A percentile compares a stretch with the other conserved stretches of the same genome.
Conservation (phyloP, 2,329 filamentous ascomycete genomes). For the Colletotrichum sp. region DNA sequence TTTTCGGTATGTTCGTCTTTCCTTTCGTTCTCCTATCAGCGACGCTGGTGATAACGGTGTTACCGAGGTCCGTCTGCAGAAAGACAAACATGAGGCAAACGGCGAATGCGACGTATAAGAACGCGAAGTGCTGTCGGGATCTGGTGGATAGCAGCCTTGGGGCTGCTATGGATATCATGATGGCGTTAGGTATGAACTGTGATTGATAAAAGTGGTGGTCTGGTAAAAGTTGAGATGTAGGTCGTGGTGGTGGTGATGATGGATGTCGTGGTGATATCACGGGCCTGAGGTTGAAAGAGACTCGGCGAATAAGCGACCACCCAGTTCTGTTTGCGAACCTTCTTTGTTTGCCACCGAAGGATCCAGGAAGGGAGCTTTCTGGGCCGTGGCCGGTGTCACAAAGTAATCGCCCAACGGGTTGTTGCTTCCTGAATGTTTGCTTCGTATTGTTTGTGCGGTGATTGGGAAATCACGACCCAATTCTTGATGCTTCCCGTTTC, state of each 20-base stretch:
- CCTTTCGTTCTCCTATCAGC: background rate
- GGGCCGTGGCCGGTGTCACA: background rate
- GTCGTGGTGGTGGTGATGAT: background rate
- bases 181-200: background rate
- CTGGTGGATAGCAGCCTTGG: background rate
- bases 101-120: background rate
- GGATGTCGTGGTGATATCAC: background rate
- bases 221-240: background rate
- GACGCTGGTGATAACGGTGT: background rate
- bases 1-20: background rate
- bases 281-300: background rate
- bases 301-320: background rate
- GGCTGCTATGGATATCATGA: constrained; percentile 7
- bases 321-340: background rate
- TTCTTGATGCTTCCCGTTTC: background rate
- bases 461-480: background rate
- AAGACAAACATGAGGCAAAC: background rate
- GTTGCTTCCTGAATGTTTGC: background rate
- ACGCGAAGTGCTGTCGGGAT: background rate
- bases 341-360: background rate
- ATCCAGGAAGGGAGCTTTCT: background rate
- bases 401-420: background rate
- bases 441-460: background rate
- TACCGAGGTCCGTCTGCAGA: background rate
- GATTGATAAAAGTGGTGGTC: background rate